phyloP scores from a whole-genome alignment of 2,329 filamentous ascomycete species.

The Emergomyces africanus region DNA sequence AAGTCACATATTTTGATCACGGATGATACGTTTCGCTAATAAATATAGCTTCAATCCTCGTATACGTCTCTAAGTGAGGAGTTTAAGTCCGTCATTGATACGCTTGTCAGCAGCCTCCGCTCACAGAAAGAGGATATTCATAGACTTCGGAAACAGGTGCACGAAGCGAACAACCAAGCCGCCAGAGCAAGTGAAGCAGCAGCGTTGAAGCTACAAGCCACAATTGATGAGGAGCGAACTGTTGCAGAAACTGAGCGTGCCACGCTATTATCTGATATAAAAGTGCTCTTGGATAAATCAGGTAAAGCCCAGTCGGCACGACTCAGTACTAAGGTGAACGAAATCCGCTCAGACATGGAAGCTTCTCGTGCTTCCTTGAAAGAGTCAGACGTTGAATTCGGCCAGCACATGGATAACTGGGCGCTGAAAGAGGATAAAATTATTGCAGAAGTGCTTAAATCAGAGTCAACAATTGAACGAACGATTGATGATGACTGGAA shows the following conservation, averaged over 20 bases:
- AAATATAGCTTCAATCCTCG: constrained; percentile 57
- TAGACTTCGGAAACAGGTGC: constrained; percentile 56
- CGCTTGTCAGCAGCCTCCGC: constrained; percentile 59
- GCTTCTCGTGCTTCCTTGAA: constrained; percentile 54
- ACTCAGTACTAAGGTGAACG: constrained; percentile 49
- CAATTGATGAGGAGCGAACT: constrained; percentile 62
- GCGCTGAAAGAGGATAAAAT: constrained; percentile 54
- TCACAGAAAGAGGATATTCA: constrained; percentile 68
- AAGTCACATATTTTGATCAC: constrained; percentile 11
- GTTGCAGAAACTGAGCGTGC: constrained; percentile 62
- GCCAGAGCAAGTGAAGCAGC: constrained; percentile 56
- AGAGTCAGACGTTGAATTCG: constrained; percentile 52
- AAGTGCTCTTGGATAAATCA: constrained; percentile 60
- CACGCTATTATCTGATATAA: constrained; percentile 62
- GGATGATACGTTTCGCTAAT: constrained; percentile 10
- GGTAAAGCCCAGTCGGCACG: constrained; percentile 61
- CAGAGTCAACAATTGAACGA: constrained; percentile 63
- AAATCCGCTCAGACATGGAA: constrained; percentile 52
- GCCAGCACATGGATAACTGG: constrained; percentile 63
- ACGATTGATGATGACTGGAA: constrained; percentile 81
- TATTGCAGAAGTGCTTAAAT: constrained; percentile 56
- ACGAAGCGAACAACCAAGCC: constrained; percentile 54
- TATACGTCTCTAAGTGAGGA: constrained; percentile 75
- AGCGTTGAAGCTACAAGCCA: constrained; percentile 52
- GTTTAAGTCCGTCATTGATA: constrained; percentile 75